Conservation (phyloP, 768 basidiomycete species). For the Tylopilus felleus region DNA sequence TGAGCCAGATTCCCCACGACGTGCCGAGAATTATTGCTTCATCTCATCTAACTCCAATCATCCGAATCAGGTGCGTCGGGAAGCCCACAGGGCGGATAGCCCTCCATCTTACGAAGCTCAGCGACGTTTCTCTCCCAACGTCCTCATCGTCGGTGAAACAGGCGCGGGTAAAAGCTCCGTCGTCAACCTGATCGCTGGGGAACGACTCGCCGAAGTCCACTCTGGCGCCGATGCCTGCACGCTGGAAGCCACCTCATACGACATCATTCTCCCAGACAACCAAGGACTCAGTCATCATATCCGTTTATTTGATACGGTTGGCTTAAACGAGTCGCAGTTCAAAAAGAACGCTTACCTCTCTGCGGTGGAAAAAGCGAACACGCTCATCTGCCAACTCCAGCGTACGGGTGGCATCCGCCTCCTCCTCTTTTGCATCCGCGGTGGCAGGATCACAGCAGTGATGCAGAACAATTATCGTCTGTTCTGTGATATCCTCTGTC, state of each 20-base stretch:
- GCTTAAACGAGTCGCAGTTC: constrained; percentile 28
- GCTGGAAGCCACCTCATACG: constrained; percentile 28
- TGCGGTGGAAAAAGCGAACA: constrained; percentile 31
- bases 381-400: constrained; percentile 35
- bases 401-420: constrained; percentile 31
- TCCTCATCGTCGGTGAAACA: constrained; percentile 34
- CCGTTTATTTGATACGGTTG: constrained; percentile 35
- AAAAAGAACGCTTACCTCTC: constrained; percentile 24
- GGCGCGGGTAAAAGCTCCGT: constrained; percentile 39
- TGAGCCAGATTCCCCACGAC: constrained; percentile 5
- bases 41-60: constrained; percentile 2
- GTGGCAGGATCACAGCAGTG: constrained; percentile 29
- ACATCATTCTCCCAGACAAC: constrained; percentile 17
- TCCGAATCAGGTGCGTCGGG: constrained; percentile 13
- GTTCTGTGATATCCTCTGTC: constrained; percentile 31
- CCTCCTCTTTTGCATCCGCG: constrained; percentile 34
- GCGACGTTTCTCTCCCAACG: constrained; percentile 33
- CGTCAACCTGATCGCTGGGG: constrained; percentile 37
- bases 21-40: background rate
- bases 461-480: constrained; percentile 31
- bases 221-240: constrained; percentile 36
- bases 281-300: constrained; percentile 19
- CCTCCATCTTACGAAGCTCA: constrained; percentile 22
- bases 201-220: constrained; percentile 26
- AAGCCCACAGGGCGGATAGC: constrained; percentile 2